These are phyloP conservation scores for Monosporascus sp. DNA, from an alignment of 2,329 filamentous ascomycete genomes.

Conservation along the genomic window DNA sequence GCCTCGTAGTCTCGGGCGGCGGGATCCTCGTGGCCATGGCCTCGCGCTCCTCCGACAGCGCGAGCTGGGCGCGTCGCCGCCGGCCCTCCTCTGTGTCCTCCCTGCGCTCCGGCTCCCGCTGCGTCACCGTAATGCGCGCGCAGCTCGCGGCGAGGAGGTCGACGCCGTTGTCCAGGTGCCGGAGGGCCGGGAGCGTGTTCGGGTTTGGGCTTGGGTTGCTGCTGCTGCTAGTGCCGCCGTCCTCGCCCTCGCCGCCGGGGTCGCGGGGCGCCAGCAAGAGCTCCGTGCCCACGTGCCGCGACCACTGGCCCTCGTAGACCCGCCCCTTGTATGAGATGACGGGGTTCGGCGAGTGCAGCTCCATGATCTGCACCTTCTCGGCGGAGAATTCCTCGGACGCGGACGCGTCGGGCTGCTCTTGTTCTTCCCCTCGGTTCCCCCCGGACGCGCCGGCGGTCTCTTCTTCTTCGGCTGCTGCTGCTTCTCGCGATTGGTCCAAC, in stretches of 20 bases:
- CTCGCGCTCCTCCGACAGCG: slow-evolving; percentile 16
- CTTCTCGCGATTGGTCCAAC: background rate
- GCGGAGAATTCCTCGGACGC: slow-evolving; percentile 15
- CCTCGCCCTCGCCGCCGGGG: slow-evolving; percentile 10
- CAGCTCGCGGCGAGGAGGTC: slow-evolving; percentile 69
- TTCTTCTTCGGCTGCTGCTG: background rate
- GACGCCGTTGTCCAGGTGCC: slow-evolving; percentile 51
- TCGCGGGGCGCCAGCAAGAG: slow-evolving; percentile 60
- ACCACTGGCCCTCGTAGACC: slow-evolving; percentile 77
- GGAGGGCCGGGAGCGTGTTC: slow-evolving; percentile 38
- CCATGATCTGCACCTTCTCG: slow-evolving; percentile 69
- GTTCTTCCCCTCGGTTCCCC: slow-evolving; percentile 4
- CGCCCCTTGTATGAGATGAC: slow-evolving; percentile 74
- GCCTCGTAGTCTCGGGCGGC: slow-evolving; percentile 41
- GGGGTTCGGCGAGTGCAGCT: slow-evolving; percentile 70
- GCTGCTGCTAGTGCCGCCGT: background rate
- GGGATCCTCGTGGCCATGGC: slow-evolving; percentile 34
- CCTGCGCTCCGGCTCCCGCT: slow-evolving; percentile 52
- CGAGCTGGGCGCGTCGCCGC: background rate
- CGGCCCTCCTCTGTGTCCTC: slow-evolving; percentile 6
- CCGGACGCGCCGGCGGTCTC: slow-evolving; percentile 7
- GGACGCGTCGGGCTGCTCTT: slow-evolving; percentile 8
- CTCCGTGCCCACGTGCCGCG: slow-evolving; percentile 77
- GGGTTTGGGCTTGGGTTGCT: slow-evolving; percentile 12
- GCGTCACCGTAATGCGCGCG: slow-evolving; percentile 63